These are phyloP conservation scores for Neurospora sp. DNA, from an alignment of 495 filamentous ascomycete genomes.

Conservation along the genomic window DNA sequence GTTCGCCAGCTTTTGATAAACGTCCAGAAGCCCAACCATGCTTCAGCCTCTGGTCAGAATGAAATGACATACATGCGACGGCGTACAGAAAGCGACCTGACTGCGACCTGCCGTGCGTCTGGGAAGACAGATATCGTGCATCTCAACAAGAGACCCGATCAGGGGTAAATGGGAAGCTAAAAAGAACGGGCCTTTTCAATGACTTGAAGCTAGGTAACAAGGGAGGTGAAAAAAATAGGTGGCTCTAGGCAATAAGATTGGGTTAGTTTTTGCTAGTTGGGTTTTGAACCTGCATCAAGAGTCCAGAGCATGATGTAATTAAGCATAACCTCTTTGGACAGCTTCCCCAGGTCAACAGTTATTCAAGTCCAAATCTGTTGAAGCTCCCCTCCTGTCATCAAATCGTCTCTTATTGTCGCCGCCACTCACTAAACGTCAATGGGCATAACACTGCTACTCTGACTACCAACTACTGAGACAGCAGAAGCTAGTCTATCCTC, in stretches of 20 bases:
- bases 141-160: not conserved
- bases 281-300: constrained; percentile 1
- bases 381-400: not conserved
- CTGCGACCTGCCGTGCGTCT: not conserved
- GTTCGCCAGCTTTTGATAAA: not conserved
- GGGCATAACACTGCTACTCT: not conserved
- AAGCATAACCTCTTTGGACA: constrained; percentile 2
- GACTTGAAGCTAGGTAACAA: not conserved
- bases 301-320: constrained; percentile 23
- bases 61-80: not conserved
- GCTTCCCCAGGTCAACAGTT: not conserved
- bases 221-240: not conserved
- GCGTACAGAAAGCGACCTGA: not conserved
- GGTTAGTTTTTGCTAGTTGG: constrained; percentile 7
- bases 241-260: not conserved
- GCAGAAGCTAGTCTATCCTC: not conserved
- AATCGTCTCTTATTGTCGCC: not conserved
- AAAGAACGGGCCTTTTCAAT: not conserved
- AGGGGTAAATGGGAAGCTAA: not conserved
- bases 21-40: not conserved
- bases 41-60: not conserved
- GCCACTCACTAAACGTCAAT: not conserved
- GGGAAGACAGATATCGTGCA: not conserved
- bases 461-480: not conserved
- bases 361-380: not conserved